Evolutionary conservation across 1,139 yeast genomes (phyloP), one percentile per base, ranked within the genome.

Genomic region (Hemisphaericaspora subhashii): DNA sequence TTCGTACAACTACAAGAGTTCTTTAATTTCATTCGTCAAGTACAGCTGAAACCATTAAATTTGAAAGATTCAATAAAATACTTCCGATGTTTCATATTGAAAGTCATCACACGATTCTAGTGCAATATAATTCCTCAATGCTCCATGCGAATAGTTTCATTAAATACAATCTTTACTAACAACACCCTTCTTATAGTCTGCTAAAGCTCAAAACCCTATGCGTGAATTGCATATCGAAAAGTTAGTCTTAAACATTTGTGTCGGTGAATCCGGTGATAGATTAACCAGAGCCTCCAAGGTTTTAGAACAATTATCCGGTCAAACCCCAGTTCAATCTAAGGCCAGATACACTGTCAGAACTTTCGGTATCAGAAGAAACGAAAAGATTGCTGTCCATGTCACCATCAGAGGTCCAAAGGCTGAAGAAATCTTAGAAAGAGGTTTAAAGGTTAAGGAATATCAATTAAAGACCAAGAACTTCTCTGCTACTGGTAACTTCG

Each of bases 181-280:
- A 34, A 24, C n/a, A 24, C 18, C 10, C 14, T 33, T n/a, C 15
- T 33, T 17, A n/a, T 51, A 57, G 62, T 53, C 62, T 53, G 49
- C 52, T 47, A 53, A 67, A 60, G 52, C 73, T 55, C 75, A 69
- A 66, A 72, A 72, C 61, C 64, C 87, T 77, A 92, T 94, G 98
- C 94, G 96, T 79, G 98, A 92, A 65, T 83, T 94, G 79, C 92
- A 86, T 81, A 92, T 92, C 80, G 98, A 92, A 81, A 94, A 92
- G 81, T 86, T 92, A 77, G 97, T 92, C 77, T 87, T 92, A 78
- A 94, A 92, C 94, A 92, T 92, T 79, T 90, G 96, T 77, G 98
- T 92, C 75, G 99, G 99, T 82, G 98, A 92, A 80, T 90, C 98
- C 76, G 99, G 99, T 83, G 99, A 92, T 78, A 86, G 98, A 84